Conservation (phyloP, 169 alveolate genomes). For the Babesia ovis region DNA sequence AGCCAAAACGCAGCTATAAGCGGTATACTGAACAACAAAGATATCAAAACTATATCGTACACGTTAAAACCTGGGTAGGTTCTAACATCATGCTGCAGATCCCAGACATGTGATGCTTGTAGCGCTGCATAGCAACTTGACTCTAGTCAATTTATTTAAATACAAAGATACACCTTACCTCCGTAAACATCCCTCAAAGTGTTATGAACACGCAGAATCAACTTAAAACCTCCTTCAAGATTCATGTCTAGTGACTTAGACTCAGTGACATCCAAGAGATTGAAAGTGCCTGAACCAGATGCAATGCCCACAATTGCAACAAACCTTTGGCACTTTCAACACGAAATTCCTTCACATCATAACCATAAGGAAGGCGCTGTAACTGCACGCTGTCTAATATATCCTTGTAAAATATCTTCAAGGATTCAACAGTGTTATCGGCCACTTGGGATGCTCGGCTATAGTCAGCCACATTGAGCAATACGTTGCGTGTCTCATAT, state of each 20-base stretch:
- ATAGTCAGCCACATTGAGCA: conserved; percentile 3
- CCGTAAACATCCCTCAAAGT: conserved; percentile 11
- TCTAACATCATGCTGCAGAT: neutral
- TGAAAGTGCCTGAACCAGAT: conserved; percentile 7
- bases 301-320: neutral
- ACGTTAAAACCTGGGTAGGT: neutral
- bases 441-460: conserved; percentile 5
- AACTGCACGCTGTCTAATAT: conserved; percentile 15
- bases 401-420: conserved; percentile 17
- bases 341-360: conserved; percentile 10
- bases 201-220: conserved; percentile 5
- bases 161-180: neutral
- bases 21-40: neutral
- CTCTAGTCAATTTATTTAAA: conserved; percentile 1
- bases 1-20: neutral
- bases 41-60: neutral
- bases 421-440: conserved; percentile 12
- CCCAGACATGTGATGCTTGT: conserved; percentile 14
- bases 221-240: conserved; percentile 14
- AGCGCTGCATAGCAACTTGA: neutral
- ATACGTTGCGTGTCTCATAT: conserved; percentile 34
- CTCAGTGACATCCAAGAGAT: conserved; percentile 3
- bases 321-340: conserved; percentile 17
- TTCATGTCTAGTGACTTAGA: neutral
- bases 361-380: conserved; percentile 30